Evolutionary conservation across 495 filamentous ascomycete genomes (phyloP), one percentile per base, ranked within the genome.

Genomic region (Neurospora terricola): DNA sequence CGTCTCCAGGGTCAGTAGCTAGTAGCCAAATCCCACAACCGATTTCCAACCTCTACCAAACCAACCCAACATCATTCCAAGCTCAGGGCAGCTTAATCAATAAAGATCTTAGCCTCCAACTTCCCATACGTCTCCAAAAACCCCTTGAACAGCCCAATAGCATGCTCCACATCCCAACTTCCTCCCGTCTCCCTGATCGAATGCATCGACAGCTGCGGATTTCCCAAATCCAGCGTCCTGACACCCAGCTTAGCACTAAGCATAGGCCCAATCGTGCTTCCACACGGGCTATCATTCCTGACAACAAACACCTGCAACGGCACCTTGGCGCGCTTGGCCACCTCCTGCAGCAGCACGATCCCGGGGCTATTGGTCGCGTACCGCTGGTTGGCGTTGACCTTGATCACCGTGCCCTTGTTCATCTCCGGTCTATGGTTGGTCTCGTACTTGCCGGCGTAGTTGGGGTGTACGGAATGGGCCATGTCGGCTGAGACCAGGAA

Each of bases 401-500:
- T 99, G 84, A 99, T 93, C 48, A 98, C 94, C 18, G 92, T 91
- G 43, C 96, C 96, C 81, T 93, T 92, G 87, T 99, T 99, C 86
- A 98, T 94, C 78, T 96, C 91, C 5, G 96, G 96, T 71, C 91
- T 88, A 83, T 98, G 96, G 74, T 92, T 90, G 43, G 88, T 80
- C 84, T 99, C 96, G 82, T 98, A 97, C 83, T 98, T 98, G 74
- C 81, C 87, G 1, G 90, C 83, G 82, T 97, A 98, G 84, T 99
- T 99, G 42, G 96, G 96, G 81, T 99, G 91, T 18, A 98, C 90
- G 3, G 90, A 90, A 83, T 99, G 96, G 4, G 96, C 94, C 94
- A 98, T 98, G 80, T 99, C 96, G 45, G 96, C 96, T 9, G 94
- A 97, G 74, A 98, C 86, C 48, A 99, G 88, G 86, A 99, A 97